Evolutionary conservation across 2,329 filamentous ascomycete genomes (phyloP), one percentile per base, ranked within the genome.

Genomic region (Beauveria varroae): DNA sequence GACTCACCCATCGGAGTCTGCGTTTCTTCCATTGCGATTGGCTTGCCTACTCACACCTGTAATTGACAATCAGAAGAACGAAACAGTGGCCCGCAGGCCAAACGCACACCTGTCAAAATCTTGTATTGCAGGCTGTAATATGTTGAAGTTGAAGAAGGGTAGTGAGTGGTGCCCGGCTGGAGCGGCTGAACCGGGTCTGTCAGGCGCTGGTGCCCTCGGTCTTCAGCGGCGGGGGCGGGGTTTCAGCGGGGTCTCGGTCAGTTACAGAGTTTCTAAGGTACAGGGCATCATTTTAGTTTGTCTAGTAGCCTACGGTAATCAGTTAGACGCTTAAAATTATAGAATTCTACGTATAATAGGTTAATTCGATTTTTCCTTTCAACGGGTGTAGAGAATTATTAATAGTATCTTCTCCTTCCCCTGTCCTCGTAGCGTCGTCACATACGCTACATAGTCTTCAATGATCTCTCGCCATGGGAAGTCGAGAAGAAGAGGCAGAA

Each of bases 1-100:
- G 69, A 71, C 65, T 74, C 72, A 55, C 70, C 71, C 63, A 74
- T 67, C 24, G 69, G 71, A 41, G 72, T 73, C 57, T 60, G 61
- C 14, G 61, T 55, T 34, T 72, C 70, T 43, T 73, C 71, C 71
- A 72, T 73, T 49, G 34, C 62, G 49, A 37, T 52, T 50, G 18
- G 12, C n/a, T 37, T 9, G 40, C 20, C 34, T 26, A 43, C 9
- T 24, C 24, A 40, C n/a, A 40, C 3, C 18, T 50, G 26, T 16
- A 18, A 10, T 30, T 9, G 24, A 14, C 14, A 26, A 6, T 5
- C 34, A 10, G 14, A 16, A 2, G 41, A 9, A 9, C 2, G 18
- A 18, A 60, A 9, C 2, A 51, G 22, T 18, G 58, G 58, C 58
- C 51, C 58, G 44, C 28, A 61, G 51, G 58, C 58, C 57, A 12